Evolutionary conservation across 2,329 filamentous ascomycete species (phyloP), one percentile per base, ranked within the genome.

Genomic region (Trichoderma sp.): DNA sequence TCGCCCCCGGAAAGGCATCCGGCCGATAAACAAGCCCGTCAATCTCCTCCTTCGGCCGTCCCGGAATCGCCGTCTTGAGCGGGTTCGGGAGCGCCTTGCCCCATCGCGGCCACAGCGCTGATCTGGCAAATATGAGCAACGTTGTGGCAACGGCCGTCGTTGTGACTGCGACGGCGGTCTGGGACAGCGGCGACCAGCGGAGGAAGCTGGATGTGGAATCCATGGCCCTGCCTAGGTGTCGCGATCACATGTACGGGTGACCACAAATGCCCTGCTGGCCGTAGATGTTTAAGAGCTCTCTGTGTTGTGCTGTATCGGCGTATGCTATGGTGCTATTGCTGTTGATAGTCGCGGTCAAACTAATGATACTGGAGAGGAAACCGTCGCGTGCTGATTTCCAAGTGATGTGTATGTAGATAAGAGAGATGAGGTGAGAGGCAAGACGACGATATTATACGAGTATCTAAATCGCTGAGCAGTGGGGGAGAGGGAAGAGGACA

Each of bases 1-100:
- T 87, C 1, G 88, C 90, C 5, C 93, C 92, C 0, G 91, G 92
- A 39, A 95, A 87, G 53, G 87, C 85, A 78, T 94, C 89, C 4
- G 89, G 88, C 15, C 88, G 88, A 79, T 96, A 94, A 3, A 81
- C 78, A 26, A 87, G 76, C 5, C 78, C 75, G 59, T 79, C 77
- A 20, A 82, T 75, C 72, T 84, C 81, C 13, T 78, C 79, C 57
- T 78, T 75, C 17, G 82, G 78, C 12, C 83, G 74, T 7, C 74
- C 73, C 12, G 81, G 80, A 4, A 84, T 73, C 53, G 80, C 78
- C 23, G 83, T 84, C 70, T 79, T 82, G 39, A 85, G 80, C 36
- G 86, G 85, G 39, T 82, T 85, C 12, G 77, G 80, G 67, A 87
- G 80, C 36, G 85, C 76, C 70, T 78, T 79, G 65, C 79, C 79